phyloP scores from a whole-genome alignment of 495 filamentous ascomycete species.

The Neurospora intermedia region DNA sequence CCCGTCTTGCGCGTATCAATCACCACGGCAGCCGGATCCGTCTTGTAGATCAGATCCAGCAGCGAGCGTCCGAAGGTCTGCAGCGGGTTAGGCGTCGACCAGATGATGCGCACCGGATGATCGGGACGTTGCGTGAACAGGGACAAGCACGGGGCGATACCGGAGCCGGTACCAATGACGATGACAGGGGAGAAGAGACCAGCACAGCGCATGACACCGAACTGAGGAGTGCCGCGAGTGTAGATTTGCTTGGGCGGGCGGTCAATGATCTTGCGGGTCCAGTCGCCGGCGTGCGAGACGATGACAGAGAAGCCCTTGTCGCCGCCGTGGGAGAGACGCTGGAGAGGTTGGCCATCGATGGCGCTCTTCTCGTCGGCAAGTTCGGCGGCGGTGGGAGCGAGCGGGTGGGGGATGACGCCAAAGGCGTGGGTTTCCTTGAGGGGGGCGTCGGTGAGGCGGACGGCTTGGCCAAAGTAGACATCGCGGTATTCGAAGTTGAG shows the following conservation, averaged over 20 bases:
- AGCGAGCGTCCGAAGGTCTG: slow-evolving; percentile 36
- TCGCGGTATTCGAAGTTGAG: slow-evolving; percentile 56
- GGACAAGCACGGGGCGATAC: slow-evolving; percentile 60
- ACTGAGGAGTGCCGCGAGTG: slow-evolving; percentile 42
- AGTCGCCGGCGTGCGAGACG: slow-evolving; percentile 76
- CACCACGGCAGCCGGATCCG: slow-evolving; percentile 39
- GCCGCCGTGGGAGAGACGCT: slow-evolving; percentile 42
- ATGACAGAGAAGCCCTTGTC: slow-evolving; percentile 57
- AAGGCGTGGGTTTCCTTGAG: slow-evolving; percentile 76
- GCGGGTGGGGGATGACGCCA: slow-evolving; percentile 54
- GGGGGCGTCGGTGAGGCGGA: slow-evolving; percentile 45
- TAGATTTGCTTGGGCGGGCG: slow-evolving; percentile 50
- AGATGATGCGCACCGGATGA: slow-evolving; percentile 37
- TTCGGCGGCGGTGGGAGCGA: not conserved
- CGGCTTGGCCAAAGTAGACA: slow-evolving; percentile 43
- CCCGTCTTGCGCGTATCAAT: slow-evolving; percentile 36
- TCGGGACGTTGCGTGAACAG: slow-evolving; percentile 32
- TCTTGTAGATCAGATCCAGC: slow-evolving; percentile 30
- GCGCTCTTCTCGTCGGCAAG: not conserved
- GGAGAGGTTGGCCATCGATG: slow-evolving; percentile 30
- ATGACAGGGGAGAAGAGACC: slow-evolving; percentile 57
- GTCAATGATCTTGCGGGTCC: slow-evolving; percentile 56
- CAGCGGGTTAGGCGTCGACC: slow-evolving; percentile 35
- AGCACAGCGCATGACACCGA: slow-evolving; percentile 64
- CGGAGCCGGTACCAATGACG: slow-evolving; percentile 73